Conservation (phyloP, 2,329 filamentous ascomycete genomes). For the Calonectria henricotiae region DNA sequence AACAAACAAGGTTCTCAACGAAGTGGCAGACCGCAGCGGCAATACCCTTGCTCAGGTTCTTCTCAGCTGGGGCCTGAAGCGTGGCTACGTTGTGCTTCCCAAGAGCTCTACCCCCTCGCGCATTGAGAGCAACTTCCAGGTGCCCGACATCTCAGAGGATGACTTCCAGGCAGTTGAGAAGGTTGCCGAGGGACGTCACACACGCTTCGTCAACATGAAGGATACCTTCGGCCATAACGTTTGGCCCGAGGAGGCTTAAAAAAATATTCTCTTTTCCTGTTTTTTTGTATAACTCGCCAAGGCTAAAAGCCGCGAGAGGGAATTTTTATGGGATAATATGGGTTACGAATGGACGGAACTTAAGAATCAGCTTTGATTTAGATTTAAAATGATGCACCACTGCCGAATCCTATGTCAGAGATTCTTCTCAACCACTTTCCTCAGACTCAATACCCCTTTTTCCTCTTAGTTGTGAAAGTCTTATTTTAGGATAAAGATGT, state of each 20-base stretch:
- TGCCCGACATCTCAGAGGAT: conserved; percentile 62
- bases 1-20: conserved; percentile 62
- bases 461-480: too few relatives aligned
- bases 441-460: neutral
- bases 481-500: too few relatives aligned
- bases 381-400: neutral
- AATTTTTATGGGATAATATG: conserved; percentile 1
- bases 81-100: conserved; percentile 79
- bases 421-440: neutral
- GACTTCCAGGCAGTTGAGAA: conserved; percentile 68
- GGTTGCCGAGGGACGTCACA: conserved; percentile 72
- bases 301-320: neutral
- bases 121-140: conserved; percentile 63
- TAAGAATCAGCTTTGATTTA: neutral
- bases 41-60: conserved; percentile 70
- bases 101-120: conserved; percentile 79
- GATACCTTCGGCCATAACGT: conserved; percentile 84
- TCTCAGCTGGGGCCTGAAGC: conserved; percentile 74
- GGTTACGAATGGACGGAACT: neutral
- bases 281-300: neutral
- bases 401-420: neutral
- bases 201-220: conserved; percentile 87
- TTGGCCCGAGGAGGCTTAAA: conserved; percentile 71
- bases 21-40: conserved; percentile 68
- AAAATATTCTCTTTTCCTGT: neutral